Evolutionary conservation across 495 filamentous ascomycete genomes (phyloP), one percentile per base, ranked within the genome.

Genomic region (Polyplosphaeria fusca): DNA sequence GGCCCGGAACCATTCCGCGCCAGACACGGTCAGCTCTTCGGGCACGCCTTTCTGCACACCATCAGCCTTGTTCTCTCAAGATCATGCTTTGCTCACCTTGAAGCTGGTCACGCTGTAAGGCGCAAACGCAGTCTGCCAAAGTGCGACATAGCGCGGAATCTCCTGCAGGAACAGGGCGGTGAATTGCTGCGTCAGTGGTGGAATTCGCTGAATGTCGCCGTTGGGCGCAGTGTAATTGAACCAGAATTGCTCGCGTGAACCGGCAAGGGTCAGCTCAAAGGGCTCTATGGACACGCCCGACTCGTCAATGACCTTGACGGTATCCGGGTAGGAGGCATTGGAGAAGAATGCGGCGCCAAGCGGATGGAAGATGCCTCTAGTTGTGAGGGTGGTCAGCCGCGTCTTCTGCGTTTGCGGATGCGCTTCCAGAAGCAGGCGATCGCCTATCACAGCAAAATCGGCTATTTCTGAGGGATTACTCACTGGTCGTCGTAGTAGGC

Each of bases 311-410:
- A 64, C 51, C 20, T 64, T 64, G 5, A 64, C 12, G 1, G 61
- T 64, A 44, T 64, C 50, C 0, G 61, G 20, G 44, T 60, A 64
- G 18, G 50, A 39, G 11, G 55, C 61, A 35, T 60, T 64, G 2
- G 61, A 64, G 46, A 38, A 64, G 51, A 64, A 60, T n/a, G 55
- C 55, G 26, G 61, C 61, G 39, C 61, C 61, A 27, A 64, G 49
- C 16, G 61, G 61, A 28, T 64, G 55, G 55, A 60, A 60, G 28
- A 55, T 55, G 26, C 61, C 61, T 32, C 61, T 64, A 42, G 19
- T 11, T 11, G 24, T 16, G 30, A 50, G 25, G 47, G 47, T 53
- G 48, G 55, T 60, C 50, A 60, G 55, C 50, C 51, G 43, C 51
- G 42, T 30, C 27, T 53, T 12, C 30, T 22, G 24, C 45, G 16